Base-by-base conservation (phyloP, 805 yeast species). In the Dipodascopsis tothii region DNA sequence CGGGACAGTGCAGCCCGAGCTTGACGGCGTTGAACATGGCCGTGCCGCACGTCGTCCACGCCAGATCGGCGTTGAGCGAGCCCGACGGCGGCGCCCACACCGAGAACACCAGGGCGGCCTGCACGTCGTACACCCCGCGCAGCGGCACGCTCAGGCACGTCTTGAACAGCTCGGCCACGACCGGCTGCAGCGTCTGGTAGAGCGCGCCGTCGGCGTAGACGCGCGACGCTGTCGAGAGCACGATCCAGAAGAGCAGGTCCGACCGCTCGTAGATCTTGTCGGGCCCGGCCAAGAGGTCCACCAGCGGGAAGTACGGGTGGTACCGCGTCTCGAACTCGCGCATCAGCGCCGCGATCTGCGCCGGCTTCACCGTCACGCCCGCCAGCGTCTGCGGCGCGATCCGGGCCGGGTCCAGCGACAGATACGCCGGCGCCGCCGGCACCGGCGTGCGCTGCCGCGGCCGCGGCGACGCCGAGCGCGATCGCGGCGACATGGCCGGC, bases 41-140 rank as follows among this genome's bases (percentile, higher is more conserved):
- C 37, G 85, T 80, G 0, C 96, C 97, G 19, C 86, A 81, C 1
- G 96, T 85, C 60, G 84, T 85, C 95, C 96, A 90, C 3, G 95
- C 82, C 5, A 95, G 82, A 60, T 92, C 97, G 0, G 97, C 95
- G 62, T 94, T 84, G 37, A 92, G 71, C 0, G 96, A 87, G 0
- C 97, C 86, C 0, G 96, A 85, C 32, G 88, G 72, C 2, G 96
- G 96, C 0, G 97, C 97, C 98, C 97, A 90, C 60, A 81, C 78
- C 0, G 96, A 81, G 63, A 84, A 86, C 1, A 90, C 67, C 21
- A 90, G 65, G 51, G 90, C 81, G 0, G 96, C 96, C 61, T 90
- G 98, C 0, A 90, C 96, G 0, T 95, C 83, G 59, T 81, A 90
- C 0, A 90, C 96, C 19, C 94, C 81, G 3, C 95, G 84, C 2